Evolutionary conservation across 2,329 filamentous ascomycete species (phyloP), one percentile per base, ranked within the genome.

Genomic region (Colletotrichum agaves): DNA sequence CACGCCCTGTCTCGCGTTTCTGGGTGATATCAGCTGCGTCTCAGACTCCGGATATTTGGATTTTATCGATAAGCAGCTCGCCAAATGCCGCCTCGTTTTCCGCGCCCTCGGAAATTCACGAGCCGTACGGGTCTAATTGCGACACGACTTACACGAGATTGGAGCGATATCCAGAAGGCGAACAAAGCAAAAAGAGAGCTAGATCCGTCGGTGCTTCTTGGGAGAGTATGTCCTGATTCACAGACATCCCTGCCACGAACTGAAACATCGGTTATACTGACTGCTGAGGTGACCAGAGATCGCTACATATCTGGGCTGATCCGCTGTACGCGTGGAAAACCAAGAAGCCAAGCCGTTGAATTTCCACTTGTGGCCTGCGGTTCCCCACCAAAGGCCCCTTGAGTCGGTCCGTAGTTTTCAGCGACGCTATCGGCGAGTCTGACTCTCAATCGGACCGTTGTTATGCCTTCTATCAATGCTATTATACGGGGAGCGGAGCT

Each of bases 21-120:
- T 89, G 0, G 87, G 87, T 31, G 85, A 89, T 70, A 85, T 89
- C 58, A 86, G 86, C 55, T 80, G 81, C 62, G 63, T 79, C 17
- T 71, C 65, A 5, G 78, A 83, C 41, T 72, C 78, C 13, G 79
- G 81, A 0, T 82, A 82, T 69, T 75, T 82, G 33, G 61, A 35
- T 0, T 89, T 89, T 71, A 73, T 88, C 13, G 76, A 74, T 12
- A 71, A 70, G 2, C 85, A 88, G 71, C 80, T 88, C 3, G 33
- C 37, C 2, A 76, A 81, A 8, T 89, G 88, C 71, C 73, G 76
- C 2, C 74, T 77, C 2, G 83, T 89, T 1, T 80, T 89, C 47
- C 78, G 87, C 39, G 78, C 88, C 0, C 74, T 83, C 0, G 86
- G 87, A 0, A 89, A 89, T 70, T 70, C 86, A 89, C 71, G 87